Evolutionary conservation across 495 filamentous ascomycete species (phyloP), one percentile per base, ranked within the genome.

Genomic region (Glonium stellatum): DNA sequence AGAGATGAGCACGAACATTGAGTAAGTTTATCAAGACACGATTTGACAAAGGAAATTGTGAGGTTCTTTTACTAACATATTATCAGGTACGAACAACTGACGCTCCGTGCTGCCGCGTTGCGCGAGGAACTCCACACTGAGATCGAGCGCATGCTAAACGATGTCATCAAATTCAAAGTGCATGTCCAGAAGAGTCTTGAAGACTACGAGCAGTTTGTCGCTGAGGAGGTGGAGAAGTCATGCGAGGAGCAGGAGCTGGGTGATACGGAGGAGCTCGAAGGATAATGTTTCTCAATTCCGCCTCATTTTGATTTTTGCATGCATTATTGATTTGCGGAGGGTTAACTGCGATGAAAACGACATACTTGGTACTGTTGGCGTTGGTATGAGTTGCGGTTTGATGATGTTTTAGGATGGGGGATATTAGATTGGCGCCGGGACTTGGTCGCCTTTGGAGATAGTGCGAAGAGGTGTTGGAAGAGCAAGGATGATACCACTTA

Each of bases 151-250:
- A 92, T 97, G 84, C 75, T 98, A 63, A 95, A 96, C 75, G 92
- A 97, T 68, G 86, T 97, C 70, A 95, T 97, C 77, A 90, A 90
- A 65, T 98, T 98, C 84, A 98, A 98, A 76, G 85, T 97, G 57
- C 93, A 97, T 70, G 80, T 98, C 48, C 93, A 97, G 72, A 89
- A 89, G 73, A 85, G 83, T 55, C 76, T 98, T 37, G 91, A 96
- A 72, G 88, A 91, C 67, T 96, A 95, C 71, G 92, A 97, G 72
- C 85, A 82, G 52, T 95, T 96, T 69, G 89, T 93, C 3, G 87
- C 88, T 19, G 87, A 92, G 65, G 92, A 97, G 77, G 85, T 95
- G 39, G 87, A 92, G 76, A 84, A 86, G 71, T 90, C 96, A 76
- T 69, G 62, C 35, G 68, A 72, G 64, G 72, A 71, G 62, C 66